Evolutionary conservation across 2,329 filamentous ascomycete species (phyloP), one percentile per base, ranked within the genome.

Genomic region (Ophiocordyceps camponoti-floridani): DNA sequence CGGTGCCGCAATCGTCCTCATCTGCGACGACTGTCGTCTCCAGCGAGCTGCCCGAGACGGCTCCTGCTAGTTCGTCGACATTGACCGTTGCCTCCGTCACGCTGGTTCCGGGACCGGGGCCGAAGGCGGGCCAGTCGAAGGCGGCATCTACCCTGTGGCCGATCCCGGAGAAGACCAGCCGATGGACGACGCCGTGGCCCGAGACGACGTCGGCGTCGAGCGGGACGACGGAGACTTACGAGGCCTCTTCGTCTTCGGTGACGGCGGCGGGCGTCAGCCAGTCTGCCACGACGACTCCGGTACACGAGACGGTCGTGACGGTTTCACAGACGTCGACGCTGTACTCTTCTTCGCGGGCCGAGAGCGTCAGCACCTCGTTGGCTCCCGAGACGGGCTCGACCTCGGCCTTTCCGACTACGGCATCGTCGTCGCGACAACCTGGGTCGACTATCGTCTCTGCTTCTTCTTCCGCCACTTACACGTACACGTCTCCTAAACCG

Each of bases 401-500:
- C n/a, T 14, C 35, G 2, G 35, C 35, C 4, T 38, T 38, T 38
- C 35, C 35, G 35, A 8, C n/a, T 16, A 16, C 35, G 2, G 41
- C n/a, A 31, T 31, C 41, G 26, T 42, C 14, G 14, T 14, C 23
- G n/a, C 38, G 8, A 18, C 41, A 31, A 9, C 33, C 42, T 4
- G 35, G 44, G 11, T 43, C 45, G 28, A 30, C 42, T 26, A 31
- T 31, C 23, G 30, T 28, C 30, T 18, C n/a, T n/a, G 28, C 9
- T 19, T 13, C 28, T 18, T 31, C 11, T n/a, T 31, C 41, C 30
- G 4, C 18, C 5, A 43, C 33, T 16, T 44, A 44, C 16, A 44
- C 35, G 3, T 37, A 41, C 23, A 46, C 37, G 43, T 23, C 46
- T 35, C 12, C 46, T 23, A 13, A 46, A 33, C 6, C 44, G 26